These are phyloP conservation scores for Erysimum cheiri DNA, from an alignment of 441 rosid species.

Conservation along the genomic window DNA sequence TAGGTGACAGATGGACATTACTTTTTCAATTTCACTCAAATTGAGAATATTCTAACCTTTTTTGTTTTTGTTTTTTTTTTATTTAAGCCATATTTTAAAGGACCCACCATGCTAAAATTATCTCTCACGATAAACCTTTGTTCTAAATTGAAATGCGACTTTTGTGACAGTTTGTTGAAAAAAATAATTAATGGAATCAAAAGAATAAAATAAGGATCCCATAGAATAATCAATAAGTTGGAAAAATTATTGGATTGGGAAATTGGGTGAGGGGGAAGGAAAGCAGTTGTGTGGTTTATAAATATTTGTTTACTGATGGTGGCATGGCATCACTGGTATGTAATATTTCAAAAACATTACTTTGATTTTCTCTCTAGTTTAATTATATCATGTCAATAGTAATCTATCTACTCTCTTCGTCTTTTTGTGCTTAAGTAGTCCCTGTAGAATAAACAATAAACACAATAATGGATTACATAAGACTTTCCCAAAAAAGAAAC, in stretches of 20 bases:
- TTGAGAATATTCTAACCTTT: too few relatives aligned
- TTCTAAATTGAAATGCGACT: background rate
- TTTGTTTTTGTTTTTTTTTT: too few relatives aligned
- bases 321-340: background rate
- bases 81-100: background rate
- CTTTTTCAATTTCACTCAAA: background rate
- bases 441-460: background rate
- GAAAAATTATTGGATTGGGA: background rate
- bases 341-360: background rate
- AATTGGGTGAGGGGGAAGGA: too few relatives aligned
- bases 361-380: background rate
- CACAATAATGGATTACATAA: background rate
- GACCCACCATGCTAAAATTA: background rate
- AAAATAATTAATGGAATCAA: background rate
- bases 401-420: background rate
- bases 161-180: background rate
- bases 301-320: too few relatives aligned
- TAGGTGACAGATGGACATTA: background rate
- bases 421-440: slow-evolving; percentile 5
- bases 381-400: background rate
- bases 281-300: too few relatives aligned
- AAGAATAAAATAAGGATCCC: slow-evolving; percentile 22
- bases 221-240: slow-evolving; percentile 1
- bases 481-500: background rate
- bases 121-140: slow-evolving; percentile 8